Conservation (phyloP, 495 filamentous ascomycete genomes). For the Cercophora samala region DNA sequence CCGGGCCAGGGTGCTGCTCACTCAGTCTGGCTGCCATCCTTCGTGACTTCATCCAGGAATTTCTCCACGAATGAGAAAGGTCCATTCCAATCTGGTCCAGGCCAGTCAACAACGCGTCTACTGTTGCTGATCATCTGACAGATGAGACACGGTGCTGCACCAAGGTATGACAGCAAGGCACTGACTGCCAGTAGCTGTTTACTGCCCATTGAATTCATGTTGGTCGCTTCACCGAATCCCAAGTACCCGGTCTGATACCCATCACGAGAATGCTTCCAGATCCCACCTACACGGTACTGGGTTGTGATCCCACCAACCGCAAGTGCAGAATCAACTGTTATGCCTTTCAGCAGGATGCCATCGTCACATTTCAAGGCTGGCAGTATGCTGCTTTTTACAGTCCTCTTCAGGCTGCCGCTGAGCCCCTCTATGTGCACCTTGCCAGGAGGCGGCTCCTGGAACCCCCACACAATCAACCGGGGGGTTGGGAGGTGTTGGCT, state of each 20-base stretch:
- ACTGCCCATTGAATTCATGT: background rate
- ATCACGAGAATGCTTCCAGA: conserved; percentile 24
- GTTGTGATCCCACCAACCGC: conserved; percentile 37
- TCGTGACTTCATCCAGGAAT: conserved; percentile 2
- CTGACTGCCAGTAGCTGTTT: no score
- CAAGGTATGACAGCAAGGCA: no score
- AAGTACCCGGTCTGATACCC: background rate
- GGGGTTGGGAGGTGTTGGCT: conserved; percentile 40
- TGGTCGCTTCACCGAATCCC: background rate
- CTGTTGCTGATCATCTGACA: background rate
- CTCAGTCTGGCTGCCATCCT: background rate
- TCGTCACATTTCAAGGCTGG: conserved; percentile 39
- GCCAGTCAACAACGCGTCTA: background rate
- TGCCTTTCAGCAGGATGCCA: conserved; percentile 45
- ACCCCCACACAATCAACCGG: conserved; percentile 16
- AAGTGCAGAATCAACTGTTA: conserved; percentile 40
- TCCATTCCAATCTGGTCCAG: background rate
- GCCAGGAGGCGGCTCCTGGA: conserved; percentile 37
- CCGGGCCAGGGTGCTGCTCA: conserved; percentile 2
- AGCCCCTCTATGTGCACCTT: conserved; percentile 44
- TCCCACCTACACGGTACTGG: conserved; percentile 34
- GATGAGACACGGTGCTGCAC: no score
- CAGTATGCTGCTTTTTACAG: conserved; percentile 49
- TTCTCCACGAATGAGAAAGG: conserved; percentile 6
- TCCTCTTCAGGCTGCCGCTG: conserved; percentile 21